Evolutionary conservation across 768 basidiomycete genomes (phyloP), one percentile per base, ranked within the genome.

Genomic region (Inosperma sp.): DNA sequence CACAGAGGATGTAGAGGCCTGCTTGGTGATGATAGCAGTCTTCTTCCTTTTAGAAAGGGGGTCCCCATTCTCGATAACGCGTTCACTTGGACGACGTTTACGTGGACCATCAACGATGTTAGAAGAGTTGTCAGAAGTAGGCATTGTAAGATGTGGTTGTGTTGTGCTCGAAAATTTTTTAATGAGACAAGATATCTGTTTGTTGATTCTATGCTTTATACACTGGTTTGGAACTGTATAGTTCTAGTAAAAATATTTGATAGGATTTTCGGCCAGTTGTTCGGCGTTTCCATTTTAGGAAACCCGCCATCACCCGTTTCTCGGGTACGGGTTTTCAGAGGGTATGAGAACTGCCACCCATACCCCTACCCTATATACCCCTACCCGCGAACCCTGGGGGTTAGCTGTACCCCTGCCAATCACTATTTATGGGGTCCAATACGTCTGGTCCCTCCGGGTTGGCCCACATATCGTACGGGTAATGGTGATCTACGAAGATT

Each of bases 341-440:
- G 52, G 52, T 53, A 10, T n/a, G 13, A 33, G 21, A 7, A 14
- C 29, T n/a, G 17, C 16, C 7, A 48, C 47, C 37, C 41, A n/a
- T 25, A 53, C 46, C 47, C 47, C 7, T 49, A 53, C 47, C 52
- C 31, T 3, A 10, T 36, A 31, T 33, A 53, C 52, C 52, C 52
- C 40, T 40, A 48, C 35, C 44, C 21, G 17, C 5, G 21, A 48
- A 46, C 46, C 46, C 8, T 23, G 21, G 2, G 23, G 34, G 33
- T 47, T 40, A 33, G 8, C 34, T 22, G 19, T 51, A 36, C 33
- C 48, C 31, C 8, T 33, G 8, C 23, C 34, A 39, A 43, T 44
- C 36, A 37, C 36, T 21, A 37, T 22, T 36, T 21, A n/a, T n/a
- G n/a, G n/a, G n/a, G n/a, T n/a, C n/a, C n/a, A n/a, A n/a, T n/a